Percentiles rank a stretch among this genome's conserved stretches.
These are phyloP conservation scores for Metrosideros polymorpha DNA, from an alignment of 441 rosid genomes.

Conservation along the genomic window DNA sequence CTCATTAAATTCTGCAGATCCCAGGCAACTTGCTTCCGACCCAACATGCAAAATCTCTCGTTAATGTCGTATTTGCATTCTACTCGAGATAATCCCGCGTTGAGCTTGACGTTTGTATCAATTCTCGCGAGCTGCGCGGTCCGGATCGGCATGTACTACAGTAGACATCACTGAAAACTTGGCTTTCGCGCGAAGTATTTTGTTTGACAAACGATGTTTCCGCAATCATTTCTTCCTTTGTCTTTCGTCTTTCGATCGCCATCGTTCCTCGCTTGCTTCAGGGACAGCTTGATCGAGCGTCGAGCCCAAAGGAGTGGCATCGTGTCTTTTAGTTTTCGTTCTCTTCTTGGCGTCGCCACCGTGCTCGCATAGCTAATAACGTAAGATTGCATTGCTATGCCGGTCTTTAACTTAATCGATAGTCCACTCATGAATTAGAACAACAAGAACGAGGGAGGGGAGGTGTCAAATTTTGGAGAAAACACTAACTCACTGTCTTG, in stretches of 20 bases:
- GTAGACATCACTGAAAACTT: background rate
- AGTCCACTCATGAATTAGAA: background rate
- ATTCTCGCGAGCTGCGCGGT: background rate
- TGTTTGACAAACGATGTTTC: background rate
- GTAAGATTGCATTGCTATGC: background rate
- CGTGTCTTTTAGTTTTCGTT: background rate
- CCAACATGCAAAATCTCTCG: background rate
- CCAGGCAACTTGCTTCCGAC: background rate
- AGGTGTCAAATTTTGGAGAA: background rate
- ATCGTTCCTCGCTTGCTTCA: background rate
- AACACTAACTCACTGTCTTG: background rate
- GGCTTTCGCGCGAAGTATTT: background rate
- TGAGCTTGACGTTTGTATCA: background rate
- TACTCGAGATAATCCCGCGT: background rate
- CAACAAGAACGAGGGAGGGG: background rate
- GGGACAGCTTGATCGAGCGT: background rate
- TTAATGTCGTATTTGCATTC: background rate
- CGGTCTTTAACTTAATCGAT: background rate
- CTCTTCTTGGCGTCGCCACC: background rate
- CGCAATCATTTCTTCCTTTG: background rate
- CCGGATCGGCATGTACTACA: background rate
- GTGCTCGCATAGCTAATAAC: background rate
- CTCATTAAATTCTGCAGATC: background rate
- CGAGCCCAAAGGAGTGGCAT: background rate
- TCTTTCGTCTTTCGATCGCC: background rate